Percentiles rank a stretch among this genome's conserved stretches.
Conservation (phyloP, 768 basidiomycete species). For the Lactarius pseudohatsudake region DNA sequence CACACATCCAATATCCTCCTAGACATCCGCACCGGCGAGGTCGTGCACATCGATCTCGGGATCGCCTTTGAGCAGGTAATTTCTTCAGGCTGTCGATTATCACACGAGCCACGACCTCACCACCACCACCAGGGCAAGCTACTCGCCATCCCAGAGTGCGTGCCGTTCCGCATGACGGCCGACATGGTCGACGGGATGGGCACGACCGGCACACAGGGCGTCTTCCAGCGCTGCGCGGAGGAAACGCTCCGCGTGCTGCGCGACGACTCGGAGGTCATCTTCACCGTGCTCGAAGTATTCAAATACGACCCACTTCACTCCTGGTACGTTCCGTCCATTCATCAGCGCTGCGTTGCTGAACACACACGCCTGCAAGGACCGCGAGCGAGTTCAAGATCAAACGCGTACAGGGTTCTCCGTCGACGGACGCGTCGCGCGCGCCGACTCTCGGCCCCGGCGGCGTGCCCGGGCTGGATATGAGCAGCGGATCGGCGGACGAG, state of each 20-base stretch:
- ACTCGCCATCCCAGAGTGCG: constrained; percentile 76
- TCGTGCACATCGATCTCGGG: constrained; percentile 94
- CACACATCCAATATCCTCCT: constrained; percentile 91
- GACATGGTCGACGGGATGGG: constrained; percentile 97
- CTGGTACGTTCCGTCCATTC: constrained; percentile 53
- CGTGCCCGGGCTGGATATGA: constrained; percentile 57
- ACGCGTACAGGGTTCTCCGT: constrained; percentile 50
- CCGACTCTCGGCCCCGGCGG: constrained; percentile 37
- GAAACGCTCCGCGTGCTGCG: constrained; percentile 91
- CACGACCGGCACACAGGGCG: constrained; percentile 83
- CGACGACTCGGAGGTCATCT: constrained; percentile 79
- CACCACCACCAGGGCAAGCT: constrained; percentile 62
- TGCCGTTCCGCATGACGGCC: constrained; percentile 92
- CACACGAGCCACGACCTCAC: neutral
- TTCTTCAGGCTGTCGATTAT: neutral
- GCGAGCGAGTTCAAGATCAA: constrained; percentile 75
- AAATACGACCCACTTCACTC: constrained; percentile 93
- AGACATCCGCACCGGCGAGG: constrained; percentile 77
- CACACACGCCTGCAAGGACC: constrained; percentile 48
- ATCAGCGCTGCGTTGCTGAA: too few relatives aligned
- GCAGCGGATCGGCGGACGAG: constrained; percentile 70
- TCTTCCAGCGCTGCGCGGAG: constrained; percentile 93
- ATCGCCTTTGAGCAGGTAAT: constrained; percentile 93
- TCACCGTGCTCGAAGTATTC: constrained; percentile 96
- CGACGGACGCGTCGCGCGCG: constrained; percentile 30